Evolutionary conservation across 2,329 filamentous ascomycete genomes (phyloP).

Genomic region (Aspergillus hortae): DNA sequence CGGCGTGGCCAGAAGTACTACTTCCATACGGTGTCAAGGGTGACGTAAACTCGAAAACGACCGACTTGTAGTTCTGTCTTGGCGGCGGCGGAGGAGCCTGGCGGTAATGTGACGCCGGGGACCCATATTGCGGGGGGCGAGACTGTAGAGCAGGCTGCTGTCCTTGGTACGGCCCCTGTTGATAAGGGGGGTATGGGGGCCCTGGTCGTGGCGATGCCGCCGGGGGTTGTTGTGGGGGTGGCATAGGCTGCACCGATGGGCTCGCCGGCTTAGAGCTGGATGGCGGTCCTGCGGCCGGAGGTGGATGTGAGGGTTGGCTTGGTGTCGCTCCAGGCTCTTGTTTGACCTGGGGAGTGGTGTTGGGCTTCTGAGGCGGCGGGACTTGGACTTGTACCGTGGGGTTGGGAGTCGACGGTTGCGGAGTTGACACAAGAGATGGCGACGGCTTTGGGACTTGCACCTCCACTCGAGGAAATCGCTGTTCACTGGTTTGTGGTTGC

Average conservation of each 20-base stretch:
- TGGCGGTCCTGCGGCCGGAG: background rate
- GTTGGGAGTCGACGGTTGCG: constrained; percentile 6
- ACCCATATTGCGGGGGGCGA: constrained; percentile 31
- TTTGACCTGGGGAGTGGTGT: constrained; percentile 22
- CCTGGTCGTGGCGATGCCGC: constrained; percentile 21
- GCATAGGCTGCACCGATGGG: constrained; percentile 21
- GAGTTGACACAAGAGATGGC: constrained; percentile 2
- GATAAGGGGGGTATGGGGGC: constrained; percentile 27
- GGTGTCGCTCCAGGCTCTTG: constrained; percentile 22
- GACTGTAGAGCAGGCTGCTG: constrained; percentile 34
- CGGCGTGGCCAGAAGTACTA: constrained; percentile 38
- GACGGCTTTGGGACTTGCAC: constrained; percentile 16
- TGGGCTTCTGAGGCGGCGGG: constrained; percentile 15
- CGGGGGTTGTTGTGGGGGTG: constrained; percentile 19
- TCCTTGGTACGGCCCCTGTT: constrained; percentile 29
- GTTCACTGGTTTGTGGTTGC: constrained; percentile 9
- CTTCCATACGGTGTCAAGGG: constrained; percentile 40
- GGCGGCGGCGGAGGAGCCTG: constrained; percentile 31
- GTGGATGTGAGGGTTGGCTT: constrained; percentile 9
- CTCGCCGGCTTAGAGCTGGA: constrained; percentile 15
- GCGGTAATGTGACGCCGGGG: constrained; percentile 32
- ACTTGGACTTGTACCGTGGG: constrained; percentile 10
- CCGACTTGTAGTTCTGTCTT: constrained; percentile 42
- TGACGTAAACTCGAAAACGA: constrained; percentile 48
- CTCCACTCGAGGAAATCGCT: constrained; percentile 16